Percentiles rank a stretch among this genome's conserved stretches.
Conservation (phyloP, 768 basidiomycete genomes). For the Termitomyces sp. region DNA sequence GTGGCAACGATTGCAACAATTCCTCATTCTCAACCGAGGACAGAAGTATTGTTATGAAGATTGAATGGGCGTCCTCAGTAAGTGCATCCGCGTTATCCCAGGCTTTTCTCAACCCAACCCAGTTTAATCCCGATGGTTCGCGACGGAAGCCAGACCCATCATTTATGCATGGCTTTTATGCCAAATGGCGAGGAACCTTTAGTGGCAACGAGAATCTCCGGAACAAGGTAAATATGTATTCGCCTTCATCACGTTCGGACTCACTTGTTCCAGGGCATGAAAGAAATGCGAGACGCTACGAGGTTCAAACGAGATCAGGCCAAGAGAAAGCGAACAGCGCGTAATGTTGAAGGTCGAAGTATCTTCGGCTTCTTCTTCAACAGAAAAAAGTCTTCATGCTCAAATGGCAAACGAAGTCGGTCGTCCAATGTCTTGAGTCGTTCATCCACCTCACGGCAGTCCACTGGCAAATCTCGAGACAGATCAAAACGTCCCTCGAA, state of each 20-base stretch:
- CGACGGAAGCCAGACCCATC: slow-evolving; percentile 47
- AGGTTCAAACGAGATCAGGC: slow-evolving; percentile 5
- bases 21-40: slow-evolving; percentile 6
- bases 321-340: slow-evolving; percentile 2
- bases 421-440: slow-evolving; percentile 8
- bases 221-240: slow-evolving; percentile 31
- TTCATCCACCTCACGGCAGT: slow-evolving; percentile 10
- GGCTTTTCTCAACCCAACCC: background rate
- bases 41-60: slow-evolving; percentile 34
- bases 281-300: slow-evolving; percentile 60
- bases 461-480: slow-evolving; percentile 6
- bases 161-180: slow-evolving; percentile 71
- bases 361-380: slow-evolving; percentile 17
- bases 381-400: slow-evolving; percentile 15
- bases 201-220: slow-evolving; percentile 56
- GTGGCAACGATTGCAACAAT: slow-evolving; percentile 1
- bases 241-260: slow-evolving; percentile 1
- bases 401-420: slow-evolving; percentile 6
- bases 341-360: slow-evolving; percentile 12
- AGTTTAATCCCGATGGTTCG: slow-evolving; percentile 41
- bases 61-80: slow-evolving; percentile 48
- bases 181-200: slow-evolving; percentile 74
- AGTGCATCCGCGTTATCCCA: slow-evolving; percentile 20
- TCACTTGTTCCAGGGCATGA: slow-evolving; percentile 45
- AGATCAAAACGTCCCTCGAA: slow-evolving; percentile 2